phyloP scores from a whole-genome alignment of 495 filamentous ascomycete genomes.

The Penicillium herquei region DNA sequence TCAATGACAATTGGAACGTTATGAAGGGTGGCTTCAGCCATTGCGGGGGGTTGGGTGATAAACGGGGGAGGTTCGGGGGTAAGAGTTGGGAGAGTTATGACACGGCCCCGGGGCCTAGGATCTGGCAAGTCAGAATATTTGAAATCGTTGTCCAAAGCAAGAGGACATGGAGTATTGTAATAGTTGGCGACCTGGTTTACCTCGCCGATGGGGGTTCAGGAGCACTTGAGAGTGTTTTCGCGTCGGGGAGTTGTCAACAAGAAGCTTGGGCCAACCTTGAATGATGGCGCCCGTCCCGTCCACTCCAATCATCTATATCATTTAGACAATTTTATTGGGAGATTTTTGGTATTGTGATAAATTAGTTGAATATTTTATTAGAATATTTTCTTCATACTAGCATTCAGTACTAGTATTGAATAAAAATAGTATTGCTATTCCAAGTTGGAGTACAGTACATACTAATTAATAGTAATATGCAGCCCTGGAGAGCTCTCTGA shows the following conservation, averaged over 20 bases:
- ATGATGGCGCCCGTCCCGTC: constrained; percentile 14
- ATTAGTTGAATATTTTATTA: too few relatives aligned
- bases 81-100: constrained; percentile 25
- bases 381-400: too few relatives aligned
- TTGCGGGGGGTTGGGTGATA: constrained; percentile 42
- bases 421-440: background rate
- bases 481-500: too few relatives aligned
- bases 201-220: constrained; percentile 17
- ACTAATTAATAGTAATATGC: background rate
- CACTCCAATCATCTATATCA: background rate
- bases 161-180: constrained; percentile 9
- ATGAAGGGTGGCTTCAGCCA: constrained; percentile 80
- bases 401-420: too few relatives aligned
- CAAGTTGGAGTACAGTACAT: background rate
- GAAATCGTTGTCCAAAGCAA: constrained; percentile 1
- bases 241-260: constrained; percentile 37
- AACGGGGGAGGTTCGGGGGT: constrained; percentile 17
- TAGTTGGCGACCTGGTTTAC: constrained; percentile 14
- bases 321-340: background rate
- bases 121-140: constrained; percentile 14
- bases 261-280: constrained; percentile 42
- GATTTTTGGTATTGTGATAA: too few relatives aligned
- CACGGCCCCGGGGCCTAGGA: constrained; percentile 40
- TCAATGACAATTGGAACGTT: constrained; percentile 98
- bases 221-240: constrained; percentile 19